These are phyloP conservation scores for Dendrobium catenatum DNA, from an alignment of 106 monocot genomes.

Conservation along the genomic window DNA sequence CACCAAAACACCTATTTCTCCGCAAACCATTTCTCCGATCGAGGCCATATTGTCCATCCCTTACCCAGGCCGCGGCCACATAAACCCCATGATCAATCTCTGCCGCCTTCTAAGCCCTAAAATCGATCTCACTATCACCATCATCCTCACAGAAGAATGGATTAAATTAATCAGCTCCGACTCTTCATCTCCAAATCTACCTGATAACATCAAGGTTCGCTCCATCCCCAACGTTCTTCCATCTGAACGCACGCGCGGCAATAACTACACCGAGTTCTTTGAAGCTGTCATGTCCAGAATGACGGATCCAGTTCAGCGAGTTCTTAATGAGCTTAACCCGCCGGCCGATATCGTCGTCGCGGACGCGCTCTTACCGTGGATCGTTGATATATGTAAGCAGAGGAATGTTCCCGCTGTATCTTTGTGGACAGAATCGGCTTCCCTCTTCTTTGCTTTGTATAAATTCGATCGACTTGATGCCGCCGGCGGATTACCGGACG, in stretches of 20 bases:
- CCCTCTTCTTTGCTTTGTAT: slow-evolving; percentile 23
- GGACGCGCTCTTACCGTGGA: slow-evolving; percentile 32
- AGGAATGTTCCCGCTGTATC: slow-evolving; percentile 28
- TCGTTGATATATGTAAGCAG: slow-evolving; percentile 18
- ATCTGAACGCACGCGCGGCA: slow-evolving; percentile 30
- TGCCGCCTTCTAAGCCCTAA: slow-evolving; percentile 36
- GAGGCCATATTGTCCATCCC: slow-evolving; percentile 41
- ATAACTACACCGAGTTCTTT: slow-evolving; percentile 22
- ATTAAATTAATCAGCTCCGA: slow-evolving; percentile 14
- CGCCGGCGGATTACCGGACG: not conserved
- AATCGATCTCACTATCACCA: slow-evolving; percentile 22
- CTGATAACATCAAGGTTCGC: slow-evolving; percentile 10
- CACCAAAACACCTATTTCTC: not conserved
- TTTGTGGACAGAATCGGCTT: slow-evolving; percentile 34
- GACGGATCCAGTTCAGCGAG: slow-evolving; percentile 26
- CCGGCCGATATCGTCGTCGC: slow-evolving; percentile 22
- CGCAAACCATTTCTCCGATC: not conserved
- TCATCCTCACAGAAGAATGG: slow-evolving; percentile 58
- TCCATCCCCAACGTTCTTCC: slow-evolving; percentile 47
- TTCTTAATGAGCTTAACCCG: slow-evolving; percentile 13
- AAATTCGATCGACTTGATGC: not conserved
- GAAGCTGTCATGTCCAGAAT: slow-evolving; percentile 37
- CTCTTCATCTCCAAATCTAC: not conserved
- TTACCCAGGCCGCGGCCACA: slow-evolving; percentile 60
- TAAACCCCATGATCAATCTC: slow-evolving; percentile 58